phyloP scores from a whole-genome alignment of 2,329 filamentous ascomycete species.

The Monosporascus sp. region DNA sequence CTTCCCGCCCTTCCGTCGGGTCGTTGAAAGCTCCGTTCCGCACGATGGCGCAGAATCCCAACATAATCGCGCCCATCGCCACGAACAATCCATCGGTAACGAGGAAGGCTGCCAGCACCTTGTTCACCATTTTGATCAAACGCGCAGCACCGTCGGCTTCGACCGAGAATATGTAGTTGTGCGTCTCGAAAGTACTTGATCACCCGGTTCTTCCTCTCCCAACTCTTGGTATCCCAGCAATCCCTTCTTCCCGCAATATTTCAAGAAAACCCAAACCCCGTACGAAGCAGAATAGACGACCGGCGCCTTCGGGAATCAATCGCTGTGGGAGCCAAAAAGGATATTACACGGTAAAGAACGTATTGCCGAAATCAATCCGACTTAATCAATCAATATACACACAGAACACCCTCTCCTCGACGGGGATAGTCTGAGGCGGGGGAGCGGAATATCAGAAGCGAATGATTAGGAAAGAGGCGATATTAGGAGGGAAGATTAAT shows the following conservation, averaged over 20 bases:
- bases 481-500: slow-evolving; percentile 11
- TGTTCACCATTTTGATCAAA: slow-evolving; percentile 45
- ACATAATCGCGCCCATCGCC: slow-evolving; percentile 46
- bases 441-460: slow-evolving; percentile 14
- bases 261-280: neutral
- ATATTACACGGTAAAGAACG: slow-evolving; percentile 17
- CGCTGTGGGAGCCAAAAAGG: slow-evolving; percentile 6
- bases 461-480: slow-evolving; percentile 9
- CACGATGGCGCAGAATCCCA: slow-evolving; percentile 51
- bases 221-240: neutral
- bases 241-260: slow-evolving; percentile 4
- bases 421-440: slow-evolving; percentile 14
- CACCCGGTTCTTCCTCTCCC: neutral
- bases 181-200: neutral
- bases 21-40: slow-evolving; percentile 37
- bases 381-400: slow-evolving; percentile 20
- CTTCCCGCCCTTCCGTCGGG: slow-evolving; percentile 40
- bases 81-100: slow-evolving; percentile 46
- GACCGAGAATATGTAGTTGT: neutral
- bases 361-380: slow-evolving; percentile 18
- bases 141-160: neutral
- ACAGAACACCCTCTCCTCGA: slow-evolving; percentile 13
- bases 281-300: slow-evolving; percentile 26
- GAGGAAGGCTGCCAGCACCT: slow-evolving; percentile 45
- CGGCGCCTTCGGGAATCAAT: slow-evolving; percentile 28